phyloP scores from a whole-genome alignment of 2,329 filamentous ascomycete genomes.

The Stagonosporopsis rhizophila region DNA sequence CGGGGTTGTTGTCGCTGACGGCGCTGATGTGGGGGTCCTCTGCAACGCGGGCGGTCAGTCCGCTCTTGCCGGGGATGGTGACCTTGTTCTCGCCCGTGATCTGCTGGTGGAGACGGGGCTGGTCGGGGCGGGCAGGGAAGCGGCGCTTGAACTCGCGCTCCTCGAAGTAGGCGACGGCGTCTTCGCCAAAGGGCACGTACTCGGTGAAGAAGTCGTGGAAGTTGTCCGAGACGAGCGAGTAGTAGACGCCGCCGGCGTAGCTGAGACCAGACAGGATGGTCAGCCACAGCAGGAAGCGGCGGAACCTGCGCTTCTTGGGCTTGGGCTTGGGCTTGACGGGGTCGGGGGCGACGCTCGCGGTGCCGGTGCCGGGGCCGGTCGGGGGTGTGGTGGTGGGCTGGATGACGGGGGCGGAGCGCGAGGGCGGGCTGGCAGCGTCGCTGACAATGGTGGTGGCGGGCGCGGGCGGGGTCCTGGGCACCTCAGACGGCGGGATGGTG shows the following conservation, averaged over 20 bases:
- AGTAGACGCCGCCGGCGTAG: constrained; percentile 89
- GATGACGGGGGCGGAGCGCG: constrained; percentile 40
- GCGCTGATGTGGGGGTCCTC: constrained; percentile 72
- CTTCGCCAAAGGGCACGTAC: constrained; percentile 92
- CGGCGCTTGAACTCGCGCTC: constrained; percentile 91
- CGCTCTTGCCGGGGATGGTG: constrained; percentile 84
- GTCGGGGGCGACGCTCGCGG: constrained; percentile 51
- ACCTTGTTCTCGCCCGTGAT: constrained; percentile 70
- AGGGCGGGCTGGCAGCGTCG: constrained; percentile 29
- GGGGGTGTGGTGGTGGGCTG: constrained; percentile 48
- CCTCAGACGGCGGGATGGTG: constrained; percentile 58
- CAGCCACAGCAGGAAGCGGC: constrained; percentile 78
- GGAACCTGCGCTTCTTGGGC: constrained; percentile 71
- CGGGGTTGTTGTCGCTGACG: constrained; percentile 55
- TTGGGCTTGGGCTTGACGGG: constrained; percentile 57
- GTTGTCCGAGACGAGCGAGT: constrained; percentile 91
- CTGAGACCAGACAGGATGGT: constrained; percentile 77
- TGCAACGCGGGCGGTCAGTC: constrained; percentile 79
- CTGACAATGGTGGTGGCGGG: constrained; percentile 48
- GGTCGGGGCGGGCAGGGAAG: constrained; percentile 64
- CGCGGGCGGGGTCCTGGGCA: constrained; percentile 56
- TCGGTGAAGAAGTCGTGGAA: constrained; percentile 99
- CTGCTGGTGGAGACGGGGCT: constrained; percentile 54
- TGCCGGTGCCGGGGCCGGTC: constrained; percentile 53
- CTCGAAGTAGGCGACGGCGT: constrained; percentile 93